Percentiles rank a stretch among this genome's conserved stretches.
phyloP scores from a whole-genome alignment of 495 filamentous ascomycete genomes.

The Talaromyces proteolyticus region DNA sequence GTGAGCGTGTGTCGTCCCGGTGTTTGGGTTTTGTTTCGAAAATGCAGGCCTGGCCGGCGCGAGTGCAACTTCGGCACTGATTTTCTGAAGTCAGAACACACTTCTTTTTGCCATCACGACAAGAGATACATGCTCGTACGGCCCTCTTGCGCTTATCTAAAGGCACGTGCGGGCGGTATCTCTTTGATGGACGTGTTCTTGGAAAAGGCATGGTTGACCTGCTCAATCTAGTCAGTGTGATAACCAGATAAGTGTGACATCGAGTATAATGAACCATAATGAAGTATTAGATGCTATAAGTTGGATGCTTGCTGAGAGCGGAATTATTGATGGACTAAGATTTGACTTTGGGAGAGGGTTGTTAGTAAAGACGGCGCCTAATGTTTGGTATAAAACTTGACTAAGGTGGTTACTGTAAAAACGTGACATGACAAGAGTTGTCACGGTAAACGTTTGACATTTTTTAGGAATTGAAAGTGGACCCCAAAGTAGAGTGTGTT shows the following conservation, averaged over 20 bases:
- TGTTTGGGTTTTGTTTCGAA: background rate
- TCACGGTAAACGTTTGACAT: background rate
- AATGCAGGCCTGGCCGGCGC: background rate
- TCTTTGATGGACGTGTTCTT: background rate
- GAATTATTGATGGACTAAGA: too few species aligned
- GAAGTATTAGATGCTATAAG: background rate
- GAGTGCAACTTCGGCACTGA: background rate
- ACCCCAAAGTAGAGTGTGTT: too few species aligned
- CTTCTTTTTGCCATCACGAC: background rate
- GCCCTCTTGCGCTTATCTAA: background rate
- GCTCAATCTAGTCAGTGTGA: background rate
- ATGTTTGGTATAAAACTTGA: too few species aligned
- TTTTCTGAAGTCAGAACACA: background rate
- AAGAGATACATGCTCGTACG: background rate
- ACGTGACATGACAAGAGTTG: background rate
- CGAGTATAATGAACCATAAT: background rate
- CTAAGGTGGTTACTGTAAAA: too few species aligned
- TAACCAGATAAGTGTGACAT: background rate
- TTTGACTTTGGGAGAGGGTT: too few species aligned
- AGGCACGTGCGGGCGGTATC: background rate
- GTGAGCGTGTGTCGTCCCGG: background rate
- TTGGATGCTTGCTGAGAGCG: background rate
- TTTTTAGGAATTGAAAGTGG: too few species aligned
- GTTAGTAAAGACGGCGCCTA: too few species aligned
- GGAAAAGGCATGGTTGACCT: background rate